Percentiles rank a stretch among this genome's conserved stretches.
phyloP scores from a whole-genome alignment of 1,139 yeast genomes.

The Lodderomyces parapsilosis region DNA sequence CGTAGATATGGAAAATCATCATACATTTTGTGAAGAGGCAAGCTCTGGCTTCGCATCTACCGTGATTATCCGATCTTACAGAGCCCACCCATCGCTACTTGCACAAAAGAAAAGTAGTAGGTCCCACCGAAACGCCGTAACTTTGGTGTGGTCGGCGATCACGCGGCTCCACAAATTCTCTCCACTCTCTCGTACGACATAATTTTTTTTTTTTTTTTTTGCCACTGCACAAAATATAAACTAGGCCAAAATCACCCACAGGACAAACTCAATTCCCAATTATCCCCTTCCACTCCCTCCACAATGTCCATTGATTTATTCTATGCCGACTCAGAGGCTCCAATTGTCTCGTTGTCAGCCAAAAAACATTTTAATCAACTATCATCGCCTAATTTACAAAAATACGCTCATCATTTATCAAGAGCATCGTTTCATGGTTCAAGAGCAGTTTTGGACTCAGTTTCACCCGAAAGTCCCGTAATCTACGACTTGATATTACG shows the following conservation, averaged over 20 bases:
- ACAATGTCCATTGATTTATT: slow-evolving; percentile 18
- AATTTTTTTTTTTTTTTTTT: background rate
- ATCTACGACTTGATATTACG: slow-evolving; percentile 67
- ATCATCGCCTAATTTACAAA: slow-evolving; percentile 36
- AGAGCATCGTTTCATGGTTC: slow-evolving; percentile 84
- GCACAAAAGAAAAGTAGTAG: no score
- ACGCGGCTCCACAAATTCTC: slow-evolving; percentile 1
- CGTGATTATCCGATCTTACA: background rate
- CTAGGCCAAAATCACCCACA: no score
- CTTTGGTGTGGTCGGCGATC: background rate
- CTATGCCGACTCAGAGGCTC: slow-evolving; percentile 44
- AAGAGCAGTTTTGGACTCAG: slow-evolving; percentile 74
- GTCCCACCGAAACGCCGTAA: no score
- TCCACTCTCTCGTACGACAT: background rate
- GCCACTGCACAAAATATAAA: background rate
- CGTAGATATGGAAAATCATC: no score
- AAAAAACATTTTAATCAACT: slow-evolving; percentile 45
- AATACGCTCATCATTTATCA: slow-evolving; percentile 79
- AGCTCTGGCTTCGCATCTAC: background rate
- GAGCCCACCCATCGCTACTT: background rate
- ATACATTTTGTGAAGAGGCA: no score
- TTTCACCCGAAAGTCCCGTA: slow-evolving; percentile 77
- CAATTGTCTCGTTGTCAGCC: slow-evolving; percentile 42
- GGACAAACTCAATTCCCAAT: no score
- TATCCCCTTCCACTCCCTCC: background rate